phyloP scores from a whole-genome alignment of 2,329 filamentous ascomycete species.

The Botryotinia convoluta region DNA sequence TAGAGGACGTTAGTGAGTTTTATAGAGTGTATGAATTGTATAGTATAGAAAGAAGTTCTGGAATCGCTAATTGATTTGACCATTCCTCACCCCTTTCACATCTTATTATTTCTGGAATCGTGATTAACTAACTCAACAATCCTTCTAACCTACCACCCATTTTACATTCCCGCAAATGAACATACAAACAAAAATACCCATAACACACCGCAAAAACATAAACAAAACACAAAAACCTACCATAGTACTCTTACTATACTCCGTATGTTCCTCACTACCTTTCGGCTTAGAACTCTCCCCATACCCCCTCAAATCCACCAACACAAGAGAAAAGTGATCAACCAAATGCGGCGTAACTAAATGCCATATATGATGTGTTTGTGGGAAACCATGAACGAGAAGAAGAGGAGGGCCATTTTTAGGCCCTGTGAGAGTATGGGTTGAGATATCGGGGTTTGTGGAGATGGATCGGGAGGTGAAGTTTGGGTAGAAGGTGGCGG shows the following conservation, averaged over 20 bases:
- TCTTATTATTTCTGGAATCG: background rate
- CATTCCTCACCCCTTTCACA: background rate
- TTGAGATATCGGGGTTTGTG: background rate
- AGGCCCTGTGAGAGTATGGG: background rate
- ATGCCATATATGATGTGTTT: slow-evolving; percentile 54
- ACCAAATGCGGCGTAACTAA: slow-evolving; percentile 43
- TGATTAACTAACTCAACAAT: rapidly evolving
- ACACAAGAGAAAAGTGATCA: slow-evolving; percentile 44
- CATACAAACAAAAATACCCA: background rate
- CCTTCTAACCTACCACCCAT: background rate
- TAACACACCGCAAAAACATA: background rate
- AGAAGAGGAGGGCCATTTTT: slow-evolving; percentile 42
- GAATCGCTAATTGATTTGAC: too few species aligned
- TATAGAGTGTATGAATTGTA: background rate
- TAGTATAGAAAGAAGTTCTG: background rate
- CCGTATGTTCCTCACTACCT: slow-evolving; percentile 12
- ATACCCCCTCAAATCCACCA: slow-evolving; percentile 52
- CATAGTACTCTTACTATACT: slow-evolving; percentile 51
- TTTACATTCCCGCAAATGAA: too few species aligned
- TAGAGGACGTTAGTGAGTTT: background rate
- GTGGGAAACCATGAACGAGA: slow-evolving; percentile 52
- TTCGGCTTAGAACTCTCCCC: slow-evolving; percentile 49
- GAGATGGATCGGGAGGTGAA: background rate
- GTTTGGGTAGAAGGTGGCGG: background rate
- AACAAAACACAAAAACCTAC: slow-evolving; percentile 33